phyloP scores from a whole-genome alignment of 352 stramenopile species.

The Thalassiosira sp. region DNA sequence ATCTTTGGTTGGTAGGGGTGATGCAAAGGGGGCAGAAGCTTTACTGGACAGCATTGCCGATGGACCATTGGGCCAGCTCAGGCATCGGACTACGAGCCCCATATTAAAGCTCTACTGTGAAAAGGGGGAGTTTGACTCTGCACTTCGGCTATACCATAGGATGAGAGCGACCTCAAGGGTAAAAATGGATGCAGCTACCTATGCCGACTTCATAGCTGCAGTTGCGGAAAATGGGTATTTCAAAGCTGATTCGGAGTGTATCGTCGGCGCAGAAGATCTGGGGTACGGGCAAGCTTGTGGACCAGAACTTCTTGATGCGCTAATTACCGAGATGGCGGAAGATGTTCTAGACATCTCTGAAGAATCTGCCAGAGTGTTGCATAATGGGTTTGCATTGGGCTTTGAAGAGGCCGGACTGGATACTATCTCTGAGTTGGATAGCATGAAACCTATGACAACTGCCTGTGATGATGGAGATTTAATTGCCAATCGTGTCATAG shows the following conservation, averaged over 20 bases:
- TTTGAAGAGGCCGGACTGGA: conserved; percentile 41
- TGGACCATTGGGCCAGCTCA: conserved; percentile 39
- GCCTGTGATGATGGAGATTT: conserved; percentile 42
- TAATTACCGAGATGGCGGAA: conserved; percentile 76
- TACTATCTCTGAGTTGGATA: conserved; percentile 23
- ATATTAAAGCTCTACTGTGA: conserved; percentile 75
- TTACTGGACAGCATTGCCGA: conserved; percentile 54
- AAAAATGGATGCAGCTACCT: conserved; percentile 69
- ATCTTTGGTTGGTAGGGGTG: conserved; percentile 53
- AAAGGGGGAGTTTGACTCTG: conserved; percentile 58
- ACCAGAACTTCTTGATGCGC: conserved; percentile 66
- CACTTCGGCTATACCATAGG: conserved; percentile 67
- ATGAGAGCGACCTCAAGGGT: conserved; percentile 68
- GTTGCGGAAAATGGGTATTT: conserved; percentile 77
- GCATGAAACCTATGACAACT: conserved; percentile 39
- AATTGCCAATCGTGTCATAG: conserved; percentile 59
- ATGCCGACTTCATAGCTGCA: conserved; percentile 63
- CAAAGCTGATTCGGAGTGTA: conserved; percentile 35
- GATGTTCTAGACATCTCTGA: conserved; percentile 78
- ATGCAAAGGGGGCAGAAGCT: conserved; percentile 57
- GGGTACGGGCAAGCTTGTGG: conserved; percentile 54
- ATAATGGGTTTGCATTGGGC: conserved; percentile 65
- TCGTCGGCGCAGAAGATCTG: conserved; percentile 56
- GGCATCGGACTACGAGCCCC: conserved; percentile 71
- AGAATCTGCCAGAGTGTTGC: conserved; percentile 61